phyloP scores from a whole-genome alignment of 257 asterid species.

The Solanum corneliomulleri region DNA sequence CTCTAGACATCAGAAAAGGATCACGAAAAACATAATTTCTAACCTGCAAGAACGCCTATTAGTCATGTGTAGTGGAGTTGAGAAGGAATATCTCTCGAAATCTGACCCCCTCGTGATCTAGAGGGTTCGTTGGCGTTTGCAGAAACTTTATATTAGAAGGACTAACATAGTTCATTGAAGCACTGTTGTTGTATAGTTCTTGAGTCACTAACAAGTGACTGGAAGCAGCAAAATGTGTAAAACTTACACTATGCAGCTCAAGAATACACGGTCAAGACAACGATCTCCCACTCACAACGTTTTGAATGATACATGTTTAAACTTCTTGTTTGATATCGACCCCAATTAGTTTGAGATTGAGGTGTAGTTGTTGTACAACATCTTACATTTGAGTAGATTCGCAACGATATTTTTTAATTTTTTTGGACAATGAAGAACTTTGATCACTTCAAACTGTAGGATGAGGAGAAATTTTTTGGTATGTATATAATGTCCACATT shows the following conservation, averaged over 20 bases:
- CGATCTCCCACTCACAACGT: neutral
- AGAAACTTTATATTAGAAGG: neutral
- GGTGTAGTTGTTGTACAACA: neutral
- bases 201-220: neutral
- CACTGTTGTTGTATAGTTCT: neutral
- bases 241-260: neutral
- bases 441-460: neutral
- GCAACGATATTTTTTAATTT: neutral
- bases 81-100: constrained; percentile 78
- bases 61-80: constrained; percentile 67
- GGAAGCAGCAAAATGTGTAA: neutral
- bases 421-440: neutral
- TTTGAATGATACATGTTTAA: neutral
- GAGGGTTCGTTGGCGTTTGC: neutral
- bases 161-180: neutral
- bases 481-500: neutral
- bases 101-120: neutral
- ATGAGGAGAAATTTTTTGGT: neutral
- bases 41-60: constrained; percentile 73
- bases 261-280: neutral
- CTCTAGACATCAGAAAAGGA: constrained; percentile 64
- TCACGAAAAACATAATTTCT: constrained; percentile 58
- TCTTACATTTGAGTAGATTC: neutral
- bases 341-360: neutral
- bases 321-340: neutral